Evolutionary conservation across 2,329 filamentous ascomycete genomes (phyloP), one percentile per base, ranked within the genome.

Genomic region (Neurospora sp.): DNA sequence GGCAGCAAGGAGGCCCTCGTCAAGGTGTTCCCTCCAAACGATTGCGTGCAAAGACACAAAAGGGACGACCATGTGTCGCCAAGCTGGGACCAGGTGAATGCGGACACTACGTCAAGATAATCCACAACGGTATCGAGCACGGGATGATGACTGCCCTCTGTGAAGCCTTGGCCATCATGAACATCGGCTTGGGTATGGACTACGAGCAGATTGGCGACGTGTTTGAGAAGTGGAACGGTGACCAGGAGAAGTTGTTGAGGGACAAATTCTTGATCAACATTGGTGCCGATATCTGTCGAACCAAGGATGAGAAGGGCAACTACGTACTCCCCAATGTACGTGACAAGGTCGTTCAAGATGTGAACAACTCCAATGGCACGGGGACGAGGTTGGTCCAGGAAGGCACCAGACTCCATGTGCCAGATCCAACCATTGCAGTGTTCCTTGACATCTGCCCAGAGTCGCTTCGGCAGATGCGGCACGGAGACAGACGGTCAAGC

Each of bases 81-180:
- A 82, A 84, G 36, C 83, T 90, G 66, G 90, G 90, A 0, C 84
- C 85, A 1, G 86, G 86, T 0, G 89, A 90, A 1, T 84, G 86
- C 1, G 90, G 90, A 0, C 90, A 92, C 77, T 92, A 89, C 75
- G 88, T 91, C 52, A 92, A 93, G 81, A 92, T 92, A 89, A 84
- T 91, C 4, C 90, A 92, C 76, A 91, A 92, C 73, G 90, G 89
- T 1, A 91, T 92, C 71, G 90, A 92, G 76, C 89, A 91, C 72
- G 90, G 89, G 1, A 90, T 92, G 86, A 86, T 92, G 81, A 86
- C 80, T 68, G 82, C 85, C 0, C 82, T 91, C 6, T 85, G 85
- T 15, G 90, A 92, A 77, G 86, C 86, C 2, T 92, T 89, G 88
- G 83, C 82, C 0, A 82, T 91, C 39, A 86, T 92, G 81, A 82